A percentile compares a stretch with the other conserved stretches of the same genome.
Evolutionary conservation across 768 basidiomycete genomes (phyloP).

Genomic region (Russula sp.): DNA sequence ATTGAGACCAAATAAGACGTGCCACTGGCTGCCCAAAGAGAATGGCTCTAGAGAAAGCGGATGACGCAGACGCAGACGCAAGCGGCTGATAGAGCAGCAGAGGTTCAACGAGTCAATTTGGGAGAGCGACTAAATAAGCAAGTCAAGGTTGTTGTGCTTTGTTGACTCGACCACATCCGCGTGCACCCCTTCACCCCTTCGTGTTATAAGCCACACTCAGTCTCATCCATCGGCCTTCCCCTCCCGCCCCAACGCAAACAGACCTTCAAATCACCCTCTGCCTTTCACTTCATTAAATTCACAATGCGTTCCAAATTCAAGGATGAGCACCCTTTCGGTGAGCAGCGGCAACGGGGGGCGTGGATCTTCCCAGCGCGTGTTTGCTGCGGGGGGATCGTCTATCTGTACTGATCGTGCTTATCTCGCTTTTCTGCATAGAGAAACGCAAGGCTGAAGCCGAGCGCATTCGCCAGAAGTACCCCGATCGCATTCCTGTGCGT

Average conservation of each 20-base stretch:
- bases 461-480: slow-evolving; percentile 97
- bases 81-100: background rate
- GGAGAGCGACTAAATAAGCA: slow-evolving; percentile 13
- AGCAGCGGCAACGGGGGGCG: slow-evolving; percentile 35
- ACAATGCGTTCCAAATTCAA: slow-evolving; percentile 93
- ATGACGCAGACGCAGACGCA: background rate
- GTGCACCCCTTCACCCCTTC: background rate
- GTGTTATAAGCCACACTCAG: slow-evolving; percentile 24
- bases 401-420: slow-evolving; percentile 40
- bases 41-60: background rate
- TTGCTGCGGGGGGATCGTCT: slow-evolving; percentile 33
- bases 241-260: slow-evolving; percentile 22
- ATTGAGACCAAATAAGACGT: background rate
- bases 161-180: slow-evolving; percentile 22
- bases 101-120: background rate
- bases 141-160: slow-evolving; percentile 25
- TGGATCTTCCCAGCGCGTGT: slow-evolving; percentile 25
- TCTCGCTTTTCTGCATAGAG: slow-evolving; percentile 51
- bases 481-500: slow-evolving; percentile 94
- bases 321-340: slow-evolving; percentile 99
- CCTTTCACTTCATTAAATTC: slow-evolving; percentile 4
- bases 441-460: slow-evolving; percentile 99
- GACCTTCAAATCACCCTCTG: background rate
- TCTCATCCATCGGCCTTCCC: background rate
- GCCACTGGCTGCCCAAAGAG: no score